Conservation (phyloP, 2,329 filamentous ascomycete genomes). For the Paecilomyces sp. region DNA sequence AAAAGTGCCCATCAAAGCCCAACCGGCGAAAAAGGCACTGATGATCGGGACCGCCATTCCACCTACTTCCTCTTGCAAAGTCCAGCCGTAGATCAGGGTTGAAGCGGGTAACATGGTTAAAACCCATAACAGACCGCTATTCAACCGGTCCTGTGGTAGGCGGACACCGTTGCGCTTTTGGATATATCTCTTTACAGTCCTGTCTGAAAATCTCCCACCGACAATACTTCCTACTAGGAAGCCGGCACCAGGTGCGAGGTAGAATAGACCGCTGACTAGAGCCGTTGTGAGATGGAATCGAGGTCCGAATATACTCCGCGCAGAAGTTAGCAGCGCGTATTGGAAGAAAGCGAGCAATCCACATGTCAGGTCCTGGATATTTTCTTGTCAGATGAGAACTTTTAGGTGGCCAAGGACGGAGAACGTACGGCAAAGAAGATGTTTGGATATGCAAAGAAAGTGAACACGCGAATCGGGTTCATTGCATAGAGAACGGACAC, state of each 20-base stretch:
- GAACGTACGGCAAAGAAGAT: conserved; percentile 49
- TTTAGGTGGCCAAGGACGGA: conserved; percentile 34
- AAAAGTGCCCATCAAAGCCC: conserved; percentile 67
- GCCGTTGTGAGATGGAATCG: conserved; percentile 62
- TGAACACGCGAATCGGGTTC: conserved; percentile 56
- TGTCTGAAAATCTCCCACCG: conserved; percentile 63
- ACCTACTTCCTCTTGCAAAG: conserved; percentile 46
- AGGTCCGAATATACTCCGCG: conserved; percentile 66
- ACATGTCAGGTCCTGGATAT: conserved; percentile 23
- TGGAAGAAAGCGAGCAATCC: conserved; percentile 63
- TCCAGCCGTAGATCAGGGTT: conserved; percentile 64
- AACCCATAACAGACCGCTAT: conserved; percentile 51
- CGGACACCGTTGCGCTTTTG: conserved; percentile 50
- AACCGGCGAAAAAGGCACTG: conserved; percentile 64
- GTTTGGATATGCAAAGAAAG: conserved; percentile 62
- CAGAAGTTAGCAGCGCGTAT: conserved; percentile 60
- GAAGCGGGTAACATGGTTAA: conserved; percentile 52
- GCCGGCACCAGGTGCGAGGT: conserved; percentile 64
- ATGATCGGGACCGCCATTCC: conserved; percentile 57
- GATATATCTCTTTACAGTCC: conserved; percentile 58
- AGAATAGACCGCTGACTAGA: conserved; percentile 64
- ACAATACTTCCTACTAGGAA: conserved; percentile 63
- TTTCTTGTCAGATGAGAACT: background rate
- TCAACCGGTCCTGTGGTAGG: conserved; percentile 61
- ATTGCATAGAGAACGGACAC: background rate